Evolutionary conservation across 1,139 yeast species (phyloP).

Genomic region (Saccharomycopsis hybrid): DNA sequence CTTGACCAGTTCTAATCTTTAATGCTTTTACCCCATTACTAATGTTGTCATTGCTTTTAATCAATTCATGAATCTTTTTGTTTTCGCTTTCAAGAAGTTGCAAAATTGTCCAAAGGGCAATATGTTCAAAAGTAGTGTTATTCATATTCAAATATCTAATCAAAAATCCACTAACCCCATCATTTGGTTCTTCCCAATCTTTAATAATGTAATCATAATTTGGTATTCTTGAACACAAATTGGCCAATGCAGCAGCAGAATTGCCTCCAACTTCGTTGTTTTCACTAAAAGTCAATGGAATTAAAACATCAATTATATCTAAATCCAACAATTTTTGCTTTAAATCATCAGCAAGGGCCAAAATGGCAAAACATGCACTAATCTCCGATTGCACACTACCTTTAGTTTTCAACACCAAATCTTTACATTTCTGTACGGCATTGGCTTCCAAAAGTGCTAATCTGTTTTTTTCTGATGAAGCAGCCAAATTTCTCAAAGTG

Average conservation of each 20-base stretch:
- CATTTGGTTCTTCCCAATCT: constrained; percentile 74
- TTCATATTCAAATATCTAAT: constrained; percentile 74
- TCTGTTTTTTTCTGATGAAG: constrained; percentile 89
- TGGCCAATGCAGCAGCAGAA: constrained; percentile 97
- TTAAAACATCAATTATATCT: constrained; percentile 80
- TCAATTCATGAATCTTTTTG: constrained; percentile 54
- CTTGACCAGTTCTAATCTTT: constrained; percentile 26
- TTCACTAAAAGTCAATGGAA: constrained; percentile 82
- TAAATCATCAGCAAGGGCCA: constrained; percentile 93
- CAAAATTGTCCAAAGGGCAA: constrained; percentile 94
- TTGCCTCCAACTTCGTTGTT: constrained; percentile 97
- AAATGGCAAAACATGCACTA: constrained; percentile 93
- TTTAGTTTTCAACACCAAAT: constrained; percentile 76
- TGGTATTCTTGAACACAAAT: constrained; percentile 82
- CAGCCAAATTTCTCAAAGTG: constrained; percentile 91
- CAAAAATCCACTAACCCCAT: constrained; percentile 83
- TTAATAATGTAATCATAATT: constrained; percentile 75
- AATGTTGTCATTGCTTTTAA: constrained; percentile 55
- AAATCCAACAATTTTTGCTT: constrained; percentile 79
- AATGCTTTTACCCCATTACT: constrained; percentile 48
- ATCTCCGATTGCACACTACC: constrained; percentile 91
- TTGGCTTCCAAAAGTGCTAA: constrained; percentile 90
- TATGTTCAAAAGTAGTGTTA: constrained; percentile 96
- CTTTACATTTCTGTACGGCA: constrained; percentile 90
- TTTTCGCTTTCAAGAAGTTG: constrained; percentile 89